Evolutionary conservation across 139 green algal genomes (phyloP).

Genomic region (Diplosphaera chodatii): DNA sequence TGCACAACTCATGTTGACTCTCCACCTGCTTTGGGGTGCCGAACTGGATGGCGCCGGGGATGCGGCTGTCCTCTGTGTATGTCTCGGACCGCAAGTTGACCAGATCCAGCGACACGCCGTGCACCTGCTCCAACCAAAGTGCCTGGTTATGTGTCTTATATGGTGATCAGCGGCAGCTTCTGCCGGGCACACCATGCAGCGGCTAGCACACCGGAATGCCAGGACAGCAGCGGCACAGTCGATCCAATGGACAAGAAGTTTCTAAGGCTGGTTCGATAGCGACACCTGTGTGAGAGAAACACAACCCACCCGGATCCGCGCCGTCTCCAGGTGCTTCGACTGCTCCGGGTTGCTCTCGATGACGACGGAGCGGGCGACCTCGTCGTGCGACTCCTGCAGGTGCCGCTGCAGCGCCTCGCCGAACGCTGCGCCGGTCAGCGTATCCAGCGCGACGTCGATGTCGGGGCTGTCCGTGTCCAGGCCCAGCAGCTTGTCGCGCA

Average conservation of each 20-base stretch:
- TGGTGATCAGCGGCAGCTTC: too few species aligned
- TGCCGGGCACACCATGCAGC: too few species aligned
- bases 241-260: too few species aligned
- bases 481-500: constrained; percentile 93
- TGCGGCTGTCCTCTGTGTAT: constrained; percentile 78
- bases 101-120: constrained; percentile 76
- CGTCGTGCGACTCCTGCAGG: constrained; percentile 9
- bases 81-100: constrained; percentile 94
- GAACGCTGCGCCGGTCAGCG: constrained; percentile 85
- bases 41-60: constrained; percentile 75
- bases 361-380: constrained; percentile 57
- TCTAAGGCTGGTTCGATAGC: too few species aligned
- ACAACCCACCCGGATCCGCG: constrained; percentile 57
- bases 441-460: constrained; percentile 95
- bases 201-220: too few species aligned
- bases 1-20: too few species aligned
- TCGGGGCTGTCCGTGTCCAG: constrained; percentile 88
- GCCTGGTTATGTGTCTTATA: too few species aligned
- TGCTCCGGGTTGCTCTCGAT: constrained; percentile 95
- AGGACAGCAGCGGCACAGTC: too few species aligned
- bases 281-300: too few species aligned
- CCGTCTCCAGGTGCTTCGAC: constrained; percentile 98
- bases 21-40: constrained; percentile 72
- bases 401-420: constrained; percentile 40
- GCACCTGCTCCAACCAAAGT: too few species aligned